Evolutionary conservation across 805 yeast species (phyloP).

Genomic region (Candida pseudofarinosa): DNA sequence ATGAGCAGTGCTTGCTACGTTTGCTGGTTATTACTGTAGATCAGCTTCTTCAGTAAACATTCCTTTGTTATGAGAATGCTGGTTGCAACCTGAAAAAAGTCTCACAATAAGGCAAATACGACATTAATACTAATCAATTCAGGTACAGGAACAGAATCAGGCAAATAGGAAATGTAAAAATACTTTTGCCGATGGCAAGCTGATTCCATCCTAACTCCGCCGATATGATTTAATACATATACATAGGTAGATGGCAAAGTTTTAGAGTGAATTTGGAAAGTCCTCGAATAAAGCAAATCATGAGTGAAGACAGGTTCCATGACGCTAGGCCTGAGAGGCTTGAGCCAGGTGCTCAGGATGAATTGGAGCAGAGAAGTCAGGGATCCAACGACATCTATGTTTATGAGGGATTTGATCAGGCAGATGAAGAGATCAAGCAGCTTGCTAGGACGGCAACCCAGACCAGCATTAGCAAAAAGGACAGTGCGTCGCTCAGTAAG

Average conservation of each 20-base stretch:
- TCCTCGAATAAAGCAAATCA: background rate
- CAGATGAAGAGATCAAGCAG: slow-evolving; percentile 27
- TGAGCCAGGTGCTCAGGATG: background rate
- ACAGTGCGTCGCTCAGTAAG: slow-evolving; percentile 24
- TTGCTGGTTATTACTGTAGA: too few species aligned
- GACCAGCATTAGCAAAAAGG: slow-evolving; percentile 8
- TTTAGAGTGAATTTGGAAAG: background rate
- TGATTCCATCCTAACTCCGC: background rate
- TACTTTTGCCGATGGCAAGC: background rate
- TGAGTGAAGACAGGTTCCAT: background rate
- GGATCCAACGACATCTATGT: slow-evolving; percentile 7
- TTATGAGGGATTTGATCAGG: slow-evolving; percentile 34
- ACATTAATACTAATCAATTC: too few species aligned
- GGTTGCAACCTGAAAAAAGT: background rate
- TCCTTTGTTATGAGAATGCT: background rate
- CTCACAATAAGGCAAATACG: too few species aligned
- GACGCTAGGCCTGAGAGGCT: background rate
- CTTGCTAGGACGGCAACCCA: slow-evolving; percentile 42
- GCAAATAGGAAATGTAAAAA: background rate
- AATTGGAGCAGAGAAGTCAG: background rate
- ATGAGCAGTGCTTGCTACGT: background rate
- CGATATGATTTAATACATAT: background rate
- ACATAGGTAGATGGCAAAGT: too few species aligned
- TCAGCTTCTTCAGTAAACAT: background rate
- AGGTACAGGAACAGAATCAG: background rate